A percentile compares a stretch with the other conserved stretches of the same genome.
These are phyloP conservation scores for Beauveria pseudobassiana DNA, from an alignment of 2,329 filamentous ascomycete species.

Conservation along the genomic window DNA sequence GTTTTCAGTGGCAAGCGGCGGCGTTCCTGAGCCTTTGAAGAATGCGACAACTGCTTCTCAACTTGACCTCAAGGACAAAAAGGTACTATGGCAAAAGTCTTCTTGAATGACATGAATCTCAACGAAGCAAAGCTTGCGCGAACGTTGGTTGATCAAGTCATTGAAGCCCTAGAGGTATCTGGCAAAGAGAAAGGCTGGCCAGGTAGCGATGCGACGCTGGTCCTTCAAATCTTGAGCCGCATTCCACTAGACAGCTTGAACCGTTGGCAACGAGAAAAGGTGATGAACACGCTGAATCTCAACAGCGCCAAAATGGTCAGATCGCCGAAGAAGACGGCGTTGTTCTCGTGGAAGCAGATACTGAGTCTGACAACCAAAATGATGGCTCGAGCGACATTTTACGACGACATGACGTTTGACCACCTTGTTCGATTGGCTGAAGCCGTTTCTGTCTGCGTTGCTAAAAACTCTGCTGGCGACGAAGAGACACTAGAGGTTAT, in stretches of 20 bases:
- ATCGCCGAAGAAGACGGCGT: conserved; percentile 18
- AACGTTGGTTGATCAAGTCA: conserved; percentile 26
- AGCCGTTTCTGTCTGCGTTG: conserved; percentile 21
- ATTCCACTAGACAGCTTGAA: conserved; percentile 32
- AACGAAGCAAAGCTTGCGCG: conserved; percentile 26
- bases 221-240: conserved; percentile 25
- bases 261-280: conserved; percentile 35
- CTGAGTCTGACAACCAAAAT: conserved; percentile 41
- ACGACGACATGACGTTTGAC: conserved; percentile 36
- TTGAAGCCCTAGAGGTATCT: conserved; percentile 21
- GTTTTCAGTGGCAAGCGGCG: conserved; percentile 18
- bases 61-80: background rate
- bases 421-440: conserved; percentile 29
- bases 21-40: conserved; percentile 19
- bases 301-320: conserved; percentile 20
- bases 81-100: conserved; percentile 22
- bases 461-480: conserved; percentile 15
- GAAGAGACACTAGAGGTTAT: conserved; percentile 25
- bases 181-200: conserved; percentile 25
- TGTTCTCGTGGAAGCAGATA: conserved; percentile 28
- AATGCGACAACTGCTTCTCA: conserved; percentile 11
- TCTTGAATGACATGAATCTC: conserved; percentile 31
- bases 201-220: conserved; percentile 21
- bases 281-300: conserved; percentile 29
- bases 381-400: conserved; percentile 44